Conservation (phyloP, 164 flowering plant genomes). For the Sextonia rubra region DNA sequence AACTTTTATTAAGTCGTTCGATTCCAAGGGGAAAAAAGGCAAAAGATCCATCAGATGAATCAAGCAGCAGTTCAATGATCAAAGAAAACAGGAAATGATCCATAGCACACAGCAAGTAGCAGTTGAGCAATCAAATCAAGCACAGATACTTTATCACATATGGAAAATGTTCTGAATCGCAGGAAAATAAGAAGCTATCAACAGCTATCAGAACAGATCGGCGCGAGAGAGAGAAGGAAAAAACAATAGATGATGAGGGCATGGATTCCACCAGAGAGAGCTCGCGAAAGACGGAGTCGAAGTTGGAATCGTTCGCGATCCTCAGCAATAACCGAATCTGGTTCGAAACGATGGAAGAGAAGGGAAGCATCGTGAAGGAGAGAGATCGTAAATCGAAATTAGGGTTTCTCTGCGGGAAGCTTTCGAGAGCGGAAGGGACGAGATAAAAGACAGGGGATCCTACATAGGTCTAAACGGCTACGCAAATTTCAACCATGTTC, state of each 20-base stretch:
- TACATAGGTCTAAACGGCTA: too few relatives aligned
- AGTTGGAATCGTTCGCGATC: constrained; percentile 47
- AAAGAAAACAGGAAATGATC: too few relatives aligned
- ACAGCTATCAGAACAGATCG: neutral
- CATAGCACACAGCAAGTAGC: too few relatives aligned
- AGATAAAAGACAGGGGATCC: too few relatives aligned
- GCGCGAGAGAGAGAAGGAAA: neutral
- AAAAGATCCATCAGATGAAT: neutral
- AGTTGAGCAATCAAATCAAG: too few relatives aligned
- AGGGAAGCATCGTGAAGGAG: constrained; percentile 34
- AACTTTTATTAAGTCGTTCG: too few relatives aligned
- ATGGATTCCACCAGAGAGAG: constrained; percentile 43
- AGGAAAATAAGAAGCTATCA: neutral
- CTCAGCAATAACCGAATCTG: constrained; percentile 68
- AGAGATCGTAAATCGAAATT: neutral
- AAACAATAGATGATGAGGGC: neutral
- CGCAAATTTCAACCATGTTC: too few relatives aligned
- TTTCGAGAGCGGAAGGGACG: too few relatives aligned
- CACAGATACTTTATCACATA: too few relatives aligned
- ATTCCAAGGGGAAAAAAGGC: too few relatives aligned
- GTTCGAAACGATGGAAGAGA: constrained; percentile 34
- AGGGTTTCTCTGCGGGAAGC: neutral
- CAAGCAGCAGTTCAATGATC: too few relatives aligned
- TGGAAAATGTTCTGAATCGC: too few relatives aligned
- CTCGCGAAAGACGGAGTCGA: constrained; percentile 52